Conservation (phyloP, 139 green algal species). For the Parachlorella kessleri region DNA sequence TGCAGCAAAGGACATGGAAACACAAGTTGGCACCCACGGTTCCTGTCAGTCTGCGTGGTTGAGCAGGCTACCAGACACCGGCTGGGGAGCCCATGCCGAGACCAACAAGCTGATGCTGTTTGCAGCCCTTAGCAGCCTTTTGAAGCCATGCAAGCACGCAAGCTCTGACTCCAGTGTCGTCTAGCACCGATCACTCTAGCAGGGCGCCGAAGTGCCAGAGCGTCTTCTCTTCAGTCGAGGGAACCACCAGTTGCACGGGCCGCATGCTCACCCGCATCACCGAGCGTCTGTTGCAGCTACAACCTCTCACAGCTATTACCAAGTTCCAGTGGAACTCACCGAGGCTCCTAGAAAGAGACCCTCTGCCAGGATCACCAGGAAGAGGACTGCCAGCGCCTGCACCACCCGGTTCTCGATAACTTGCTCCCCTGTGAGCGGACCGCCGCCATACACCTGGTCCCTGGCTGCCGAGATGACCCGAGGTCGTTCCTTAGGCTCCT, state of each 20-base stretch:
- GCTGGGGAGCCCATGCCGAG: no score
- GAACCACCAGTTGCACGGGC: not conserved
- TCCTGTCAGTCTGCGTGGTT: no score
- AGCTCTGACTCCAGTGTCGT: no score
- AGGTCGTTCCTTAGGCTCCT: not conserved
- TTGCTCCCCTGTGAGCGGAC: constrained; percentile 21
- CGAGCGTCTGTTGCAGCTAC: not conserved
- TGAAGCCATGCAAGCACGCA: no score
- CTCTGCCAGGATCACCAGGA: constrained; percentile 52
- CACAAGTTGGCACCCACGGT: no score
- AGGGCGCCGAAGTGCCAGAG: no score
- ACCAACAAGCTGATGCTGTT: no score
- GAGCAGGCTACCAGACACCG: no score
- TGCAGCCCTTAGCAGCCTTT: no score
- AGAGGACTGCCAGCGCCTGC: constrained; percentile 33
- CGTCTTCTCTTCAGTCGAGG: no score
- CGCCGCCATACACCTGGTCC: constrained; percentile 44
- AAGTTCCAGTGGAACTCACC: constrained; percentile 2
- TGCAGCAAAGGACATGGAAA: no score
- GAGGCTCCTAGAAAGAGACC: constrained; percentile 51
- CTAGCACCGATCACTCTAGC: no score
- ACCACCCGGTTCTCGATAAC: constrained; percentile 33
- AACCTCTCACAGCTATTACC: not conserved
- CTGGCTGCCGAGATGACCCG: constrained; percentile 20
- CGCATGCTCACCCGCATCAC: not conserved